Base-by-base conservation (phyloP, 257 asterid genomes). In the Solanum lycopersicoides region DNA sequence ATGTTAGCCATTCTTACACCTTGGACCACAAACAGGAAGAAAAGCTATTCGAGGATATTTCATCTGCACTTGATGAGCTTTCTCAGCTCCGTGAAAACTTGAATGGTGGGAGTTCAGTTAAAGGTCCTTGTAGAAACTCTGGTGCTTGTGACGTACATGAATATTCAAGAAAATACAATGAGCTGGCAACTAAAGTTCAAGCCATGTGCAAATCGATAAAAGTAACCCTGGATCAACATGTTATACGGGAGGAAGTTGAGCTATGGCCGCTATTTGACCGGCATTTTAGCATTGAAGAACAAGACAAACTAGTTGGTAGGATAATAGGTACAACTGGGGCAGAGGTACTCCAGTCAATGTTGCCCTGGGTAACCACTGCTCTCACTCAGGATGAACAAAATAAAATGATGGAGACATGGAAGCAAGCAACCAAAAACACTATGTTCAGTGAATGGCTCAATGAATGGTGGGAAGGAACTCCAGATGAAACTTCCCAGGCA, bases 311-410 rank as follows among this genome's bases (percentile, higher is more conserved):
- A 74, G 99, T 97, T 84, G 99, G 99, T 82, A 93, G 95, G 84
- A 97, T 97, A 86, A 97, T 97, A 84, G 99, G 99, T 87, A 95
- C 99, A 83, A 95, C 99, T 10, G 99, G 99, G 83, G 99, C 99
- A 42, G 99, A 97, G 89, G 99, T 97, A 80, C 98, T 97, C 42
- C 99, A 97, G 68, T 94, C 98, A 86, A 97, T 97, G 99, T 92
- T 97, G 86, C 99, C 99, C 44, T 97, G 98, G 99, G 99, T 97
- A 82, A 97, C 99, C 76, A 91, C 96, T 89, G 98, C 98, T 90
- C 98, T 97, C 77, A 95, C 97, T 87, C 98, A 94, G 93, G 99
- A 97, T 83, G 99, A 97, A 90, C 98, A 97, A 89, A 95, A 97
- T 89, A 95, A 90, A 89, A 94, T 97, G 98, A 95, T 97, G 95